Percentiles rank a stretch among this genome's conserved stretches.
Evolutionary conservation across 805 yeast genomes (phyloP).

Genomic region (Cyberlindnera americana): DNA sequence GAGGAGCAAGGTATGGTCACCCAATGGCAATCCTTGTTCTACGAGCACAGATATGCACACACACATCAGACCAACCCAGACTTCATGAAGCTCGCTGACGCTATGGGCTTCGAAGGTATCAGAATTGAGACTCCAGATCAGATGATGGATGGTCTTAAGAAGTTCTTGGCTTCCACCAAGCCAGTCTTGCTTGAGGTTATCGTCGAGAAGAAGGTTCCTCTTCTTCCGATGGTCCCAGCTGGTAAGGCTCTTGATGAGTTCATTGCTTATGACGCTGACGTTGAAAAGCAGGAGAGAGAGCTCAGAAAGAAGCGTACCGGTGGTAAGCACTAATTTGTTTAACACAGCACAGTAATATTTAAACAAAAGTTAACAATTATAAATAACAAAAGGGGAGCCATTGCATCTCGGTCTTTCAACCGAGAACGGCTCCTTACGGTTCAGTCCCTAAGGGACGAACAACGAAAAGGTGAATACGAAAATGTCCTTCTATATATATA

Average conservation of each 20-base stretch:
- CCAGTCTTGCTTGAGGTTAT: conserved; percentile 89
- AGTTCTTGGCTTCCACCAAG: conserved; percentile 63
- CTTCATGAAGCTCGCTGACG: conserved; percentile 87
- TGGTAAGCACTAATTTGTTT: conserved; percentile 52
- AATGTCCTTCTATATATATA: background rate
- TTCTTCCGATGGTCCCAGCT: conserved; percentile 96
- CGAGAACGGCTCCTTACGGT: background rate
- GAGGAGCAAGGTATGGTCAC: conserved; percentile 99
- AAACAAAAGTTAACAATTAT: no score
- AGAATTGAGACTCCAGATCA: conserved; percentile 69
- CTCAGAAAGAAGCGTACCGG: conserved; percentile 70
- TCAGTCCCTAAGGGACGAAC: conserved; percentile 6
- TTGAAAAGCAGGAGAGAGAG: conserved; percentile 65
- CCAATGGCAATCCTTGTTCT: conserved; percentile 97
- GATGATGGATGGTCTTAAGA: conserved; percentile 51
- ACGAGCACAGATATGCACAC: conserved; percentile 96
- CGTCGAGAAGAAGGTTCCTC: conserved; percentile 89
- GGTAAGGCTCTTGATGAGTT: conserved; percentile 95
- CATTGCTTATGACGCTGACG: conserved; percentile 78
- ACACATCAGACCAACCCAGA: conserved; percentile 96
- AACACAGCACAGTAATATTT: background rate
- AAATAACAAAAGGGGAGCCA: no score
- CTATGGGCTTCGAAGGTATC: conserved; percentile 88
- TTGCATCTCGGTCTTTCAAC: no score
- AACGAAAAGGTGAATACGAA: conserved; percentile 1